Percentiles rank a stretch among this genome's conserved stretches.
Conservation (phyloP, 257 asterid species). For the Coffea eugenioides region DNA sequence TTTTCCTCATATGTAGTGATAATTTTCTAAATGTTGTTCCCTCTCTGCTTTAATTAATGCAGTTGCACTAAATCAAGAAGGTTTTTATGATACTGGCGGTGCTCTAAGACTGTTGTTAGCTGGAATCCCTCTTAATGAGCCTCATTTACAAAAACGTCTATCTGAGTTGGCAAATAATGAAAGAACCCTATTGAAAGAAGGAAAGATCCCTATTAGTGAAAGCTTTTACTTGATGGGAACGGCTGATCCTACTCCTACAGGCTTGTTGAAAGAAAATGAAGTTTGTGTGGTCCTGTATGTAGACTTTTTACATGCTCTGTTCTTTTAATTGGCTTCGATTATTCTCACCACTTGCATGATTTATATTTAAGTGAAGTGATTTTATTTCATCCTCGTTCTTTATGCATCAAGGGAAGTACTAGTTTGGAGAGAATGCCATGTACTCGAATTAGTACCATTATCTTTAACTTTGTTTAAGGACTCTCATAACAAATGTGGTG, state of each 20-base stretch:
- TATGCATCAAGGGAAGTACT: not conserved
- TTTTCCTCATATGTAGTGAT: too few species aligned
- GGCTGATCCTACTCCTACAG: slow-evolving; percentile 89
- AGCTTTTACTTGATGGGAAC: slow-evolving; percentile 91
- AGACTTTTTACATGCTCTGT: not conserved
- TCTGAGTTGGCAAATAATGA: slow-evolving; percentile 34
- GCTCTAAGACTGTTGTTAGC: slow-evolving; percentile 68
- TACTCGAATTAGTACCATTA: not conserved
- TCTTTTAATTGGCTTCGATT: not conserved
- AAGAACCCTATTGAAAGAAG: slow-evolving; percentile 41
- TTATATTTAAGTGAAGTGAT: not conserved
- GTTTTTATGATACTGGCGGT: slow-evolving; percentile 29
- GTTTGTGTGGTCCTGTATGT: slow-evolving; percentile 87
- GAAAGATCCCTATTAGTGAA: slow-evolving; percentile 65
- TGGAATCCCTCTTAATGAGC: slow-evolving; percentile 73
- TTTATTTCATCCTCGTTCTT: not conserved
- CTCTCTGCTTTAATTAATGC: too few species aligned
- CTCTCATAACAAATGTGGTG: not conserved
- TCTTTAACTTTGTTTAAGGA: not conserved
- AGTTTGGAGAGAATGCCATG: not conserved
- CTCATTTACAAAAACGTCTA: slow-evolving; percentile 64
- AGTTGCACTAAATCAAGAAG: too few species aligned
- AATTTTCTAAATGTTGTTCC: not conserved
- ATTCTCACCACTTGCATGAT: not conserved
- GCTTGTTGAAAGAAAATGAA: slow-evolving; percentile 51